These are phyloP conservation scores for Ceratobasidium sp. DNA, from an alignment of 1,284 basidiomycete genomes.

Conservation along the genomic window DNA sequence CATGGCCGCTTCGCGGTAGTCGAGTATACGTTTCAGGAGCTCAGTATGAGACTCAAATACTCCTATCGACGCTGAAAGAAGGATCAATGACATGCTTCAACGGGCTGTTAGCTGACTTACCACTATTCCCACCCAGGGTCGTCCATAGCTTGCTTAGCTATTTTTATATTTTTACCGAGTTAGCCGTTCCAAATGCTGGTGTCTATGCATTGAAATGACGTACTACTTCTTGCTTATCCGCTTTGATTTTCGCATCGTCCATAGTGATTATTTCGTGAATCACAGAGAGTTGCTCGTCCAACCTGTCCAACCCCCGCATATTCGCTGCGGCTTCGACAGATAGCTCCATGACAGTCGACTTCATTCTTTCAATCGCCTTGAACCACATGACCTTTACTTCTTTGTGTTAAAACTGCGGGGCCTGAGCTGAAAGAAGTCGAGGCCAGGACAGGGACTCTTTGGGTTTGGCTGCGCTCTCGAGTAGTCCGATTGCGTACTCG, in stretches of 20 bases:
- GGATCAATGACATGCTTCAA: background rate
- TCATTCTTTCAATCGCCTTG: slow-evolving; percentile 5
- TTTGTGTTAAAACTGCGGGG: background rate
- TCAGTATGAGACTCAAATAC: background rate
- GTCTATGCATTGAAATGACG: background rate
- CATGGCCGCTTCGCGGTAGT: slow-evolving; percentile 7
- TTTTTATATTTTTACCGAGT: background rate
- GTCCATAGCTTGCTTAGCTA: slow-evolving; percentile 4
- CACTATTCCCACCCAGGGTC: background rate
- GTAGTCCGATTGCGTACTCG: slow-evolving; percentile 41
- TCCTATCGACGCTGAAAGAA: background rate
- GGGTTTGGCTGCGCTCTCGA: background rate
- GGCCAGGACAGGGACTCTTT: background rate
- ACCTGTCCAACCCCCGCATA: background rate
- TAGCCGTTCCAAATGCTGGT: background rate
- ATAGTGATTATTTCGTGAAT: background rate
- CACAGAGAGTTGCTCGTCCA: background rate
- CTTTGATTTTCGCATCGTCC: background rate
- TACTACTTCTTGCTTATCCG: slow-evolving; percentile 8
- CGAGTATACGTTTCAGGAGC: background rate
- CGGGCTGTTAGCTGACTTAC: background rate
- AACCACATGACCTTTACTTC: slow-evolving; percentile 2
- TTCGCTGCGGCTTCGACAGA: slow-evolving; percentile 6
- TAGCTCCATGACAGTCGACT: background rate
- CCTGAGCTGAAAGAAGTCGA: background rate